These are phyloP conservation scores for Hirsutella thompsonii DNA, from an alignment of 2,329 filamentous ascomycete species.

Conservation along the genomic window DNA sequence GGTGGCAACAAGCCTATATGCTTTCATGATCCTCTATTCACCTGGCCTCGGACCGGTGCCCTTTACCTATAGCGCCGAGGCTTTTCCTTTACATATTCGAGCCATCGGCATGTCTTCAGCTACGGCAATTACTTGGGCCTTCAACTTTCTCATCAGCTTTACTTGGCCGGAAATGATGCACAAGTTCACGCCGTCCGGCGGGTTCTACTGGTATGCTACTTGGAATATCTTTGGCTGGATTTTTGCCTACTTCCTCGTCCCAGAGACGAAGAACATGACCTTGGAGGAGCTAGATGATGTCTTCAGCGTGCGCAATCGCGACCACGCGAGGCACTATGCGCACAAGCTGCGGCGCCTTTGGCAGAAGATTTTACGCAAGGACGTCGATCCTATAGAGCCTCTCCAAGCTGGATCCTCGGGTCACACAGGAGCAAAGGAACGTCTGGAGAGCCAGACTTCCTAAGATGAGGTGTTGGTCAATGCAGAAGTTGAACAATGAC, in stretches of 20 bases:
- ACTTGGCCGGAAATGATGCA: constrained; percentile 15
- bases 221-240: constrained; percentile 22
- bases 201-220: constrained; percentile 24
- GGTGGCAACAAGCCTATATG: constrained; percentile 24
- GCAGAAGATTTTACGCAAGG: constrained; percentile 14
- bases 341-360: constrained; percentile 10
- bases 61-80: constrained; percentile 47
- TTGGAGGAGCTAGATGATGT: constrained; percentile 21
- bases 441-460: too few species aligned
- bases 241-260: constrained; percentile 19
- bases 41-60: constrained; percentile 45
- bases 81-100: constrained; percentile 42
- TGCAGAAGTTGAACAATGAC: too few species aligned
- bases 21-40: constrained; percentile 27
- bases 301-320: constrained; percentile 17
- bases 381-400: constrained; percentile 16
- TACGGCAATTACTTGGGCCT: constrained; percentile 26
- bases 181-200: constrained; percentile 17
- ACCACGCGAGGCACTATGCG: constrained; percentile 17
- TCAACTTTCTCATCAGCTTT: constrained; percentile 24
- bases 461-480: too few species aligned
- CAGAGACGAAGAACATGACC: constrained; percentile 21
- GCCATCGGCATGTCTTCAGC: constrained; percentile 40
- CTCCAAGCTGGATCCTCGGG: constrained; percentile 10
- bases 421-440: too few species aligned